Percentiles rank a stretch among this genome's conserved stretches.
Conservation (phyloP, 1,284 basidiomycete species). For the Pascua guehoae region DNA sequence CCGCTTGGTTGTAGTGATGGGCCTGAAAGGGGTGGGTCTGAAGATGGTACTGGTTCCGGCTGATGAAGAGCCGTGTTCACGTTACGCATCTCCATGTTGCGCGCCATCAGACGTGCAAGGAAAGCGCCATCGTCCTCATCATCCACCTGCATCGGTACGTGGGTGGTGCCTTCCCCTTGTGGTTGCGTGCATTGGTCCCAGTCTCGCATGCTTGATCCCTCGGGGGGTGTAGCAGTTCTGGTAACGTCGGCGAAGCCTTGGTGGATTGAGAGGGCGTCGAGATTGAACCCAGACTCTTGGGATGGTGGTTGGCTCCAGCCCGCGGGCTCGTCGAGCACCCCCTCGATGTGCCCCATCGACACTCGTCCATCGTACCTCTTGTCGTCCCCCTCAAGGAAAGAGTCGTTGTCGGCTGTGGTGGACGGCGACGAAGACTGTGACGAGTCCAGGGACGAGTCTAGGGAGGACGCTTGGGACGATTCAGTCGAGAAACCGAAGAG, state of each 20-base stretch:
- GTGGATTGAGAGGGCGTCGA: neutral
- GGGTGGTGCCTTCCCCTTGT: too few species aligned
- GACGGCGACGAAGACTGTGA: too few species aligned
- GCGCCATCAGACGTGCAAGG: neutral
- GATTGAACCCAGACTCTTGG: neutral
- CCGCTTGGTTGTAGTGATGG: too few species aligned
- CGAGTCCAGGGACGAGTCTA: too few species aligned
- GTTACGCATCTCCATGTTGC: neutral
- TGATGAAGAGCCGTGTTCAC: neutral
- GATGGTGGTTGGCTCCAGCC: neutral
- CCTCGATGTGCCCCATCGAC: neutral
- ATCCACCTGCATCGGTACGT: neutral
- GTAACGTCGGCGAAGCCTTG: neutral
- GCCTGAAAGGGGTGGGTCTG: too few species aligned
- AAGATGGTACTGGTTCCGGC: neutral
- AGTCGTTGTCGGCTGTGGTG: too few species aligned
- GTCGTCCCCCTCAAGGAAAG: too few species aligned
- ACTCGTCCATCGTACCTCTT: neutral
- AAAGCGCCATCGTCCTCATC: constrained; percentile 3
- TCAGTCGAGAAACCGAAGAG: neutral
- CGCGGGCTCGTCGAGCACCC: neutral
- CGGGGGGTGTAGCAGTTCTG: too few species aligned
- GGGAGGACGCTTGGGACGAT: neutral
- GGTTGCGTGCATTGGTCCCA: too few species aligned
- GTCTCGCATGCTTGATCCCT: too few species aligned